These are phyloP conservation scores for Linnemannia exigua DNA, from an alignment of 192 early-diverging fungal genomes.

Conservation along the genomic window DNA sequence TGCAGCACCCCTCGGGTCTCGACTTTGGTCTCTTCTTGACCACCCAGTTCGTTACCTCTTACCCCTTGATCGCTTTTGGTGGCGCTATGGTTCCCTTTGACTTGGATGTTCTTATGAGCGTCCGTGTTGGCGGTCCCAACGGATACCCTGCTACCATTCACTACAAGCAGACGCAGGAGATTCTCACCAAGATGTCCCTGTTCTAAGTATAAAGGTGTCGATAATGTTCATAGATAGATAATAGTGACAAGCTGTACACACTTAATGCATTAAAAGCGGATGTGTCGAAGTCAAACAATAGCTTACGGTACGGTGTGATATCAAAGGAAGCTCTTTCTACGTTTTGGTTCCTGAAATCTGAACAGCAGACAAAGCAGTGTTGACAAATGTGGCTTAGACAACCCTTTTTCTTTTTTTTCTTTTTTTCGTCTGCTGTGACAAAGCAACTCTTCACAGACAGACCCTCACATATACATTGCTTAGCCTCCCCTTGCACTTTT, in stretches of 20 bases:
- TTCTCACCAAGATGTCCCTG: constrained; percentile 41
- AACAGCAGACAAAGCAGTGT: background rate
- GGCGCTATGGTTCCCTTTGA: constrained; percentile 52
- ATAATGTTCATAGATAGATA: constrained; percentile 12
- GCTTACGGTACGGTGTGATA: too few species aligned
- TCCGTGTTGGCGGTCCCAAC: constrained; percentile 41
- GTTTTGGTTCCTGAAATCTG: background rate
- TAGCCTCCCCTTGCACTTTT: constrained; percentile 1
- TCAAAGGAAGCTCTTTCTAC: background rate
- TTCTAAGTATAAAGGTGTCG: constrained; percentile 12
- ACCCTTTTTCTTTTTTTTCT: background rate
- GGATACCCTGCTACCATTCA: constrained; percentile 49
- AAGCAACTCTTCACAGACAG: background rate
- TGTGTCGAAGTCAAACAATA: background rate
- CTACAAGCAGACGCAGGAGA: constrained; percentile 45
- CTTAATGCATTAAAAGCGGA: constrained; percentile 4
- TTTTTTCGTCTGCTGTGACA: constrained; percentile 27
- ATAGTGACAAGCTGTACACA: constrained; percentile 1
- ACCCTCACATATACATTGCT: background rate
- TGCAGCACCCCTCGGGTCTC: constrained; percentile 44
- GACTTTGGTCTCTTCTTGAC: constrained; percentile 43
- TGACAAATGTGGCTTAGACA: constrained; percentile 6
- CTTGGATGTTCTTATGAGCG: constrained; percentile 33
- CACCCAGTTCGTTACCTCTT: constrained; percentile 33
- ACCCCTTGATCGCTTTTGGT: constrained; percentile 45